Percentiles rank a stretch among this genome's conserved stretches.
phyloP scores from a whole-genome alignment of 2,329 filamentous ascomycete genomes.

The Neofusicoccum parvum region DNA sequence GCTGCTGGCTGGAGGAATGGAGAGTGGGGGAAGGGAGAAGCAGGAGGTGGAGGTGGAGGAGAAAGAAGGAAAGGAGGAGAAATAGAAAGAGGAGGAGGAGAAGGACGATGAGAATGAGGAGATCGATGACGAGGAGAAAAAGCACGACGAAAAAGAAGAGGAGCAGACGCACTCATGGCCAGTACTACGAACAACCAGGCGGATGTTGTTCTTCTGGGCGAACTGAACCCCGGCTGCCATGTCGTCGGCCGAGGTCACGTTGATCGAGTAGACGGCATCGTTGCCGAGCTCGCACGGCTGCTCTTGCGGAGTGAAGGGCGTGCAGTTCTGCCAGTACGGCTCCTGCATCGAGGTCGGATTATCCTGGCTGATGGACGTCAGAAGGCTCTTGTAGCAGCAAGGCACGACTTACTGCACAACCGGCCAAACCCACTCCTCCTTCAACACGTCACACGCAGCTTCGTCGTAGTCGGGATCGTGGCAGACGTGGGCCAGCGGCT shows the following conservation, averaged over 20 bases:
- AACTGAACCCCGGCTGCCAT: conserved; percentile 30
- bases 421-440: conserved; percentile 31
- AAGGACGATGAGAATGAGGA: no score
- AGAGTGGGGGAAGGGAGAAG: no score
- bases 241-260: conserved; percentile 20
- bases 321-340: conserved; percentile 12
- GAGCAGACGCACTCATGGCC: conserved; percentile 37
- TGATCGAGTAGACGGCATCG: not conserved
- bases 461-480: conserved; percentile 42
- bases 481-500: conserved; percentile 51
- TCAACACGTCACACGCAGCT: conserved; percentile 23
- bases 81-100: no score
- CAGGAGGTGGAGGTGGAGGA: no score
- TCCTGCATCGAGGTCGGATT: not conserved
- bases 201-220: conserved; percentile 34
- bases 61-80: no score
- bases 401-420: not conserved
- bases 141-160: conserved; percentile 20
- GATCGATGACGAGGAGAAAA: no score
- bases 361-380: not conserved
- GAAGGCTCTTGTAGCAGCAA: no score
- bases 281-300: not conserved
- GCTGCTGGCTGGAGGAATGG: conserved; percentile 25
- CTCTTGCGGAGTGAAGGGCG: not conserved
- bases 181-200: conserved; percentile 40